Conservation (phyloP, 345 rosid species). For the Syzygium aqueum region DNA sequence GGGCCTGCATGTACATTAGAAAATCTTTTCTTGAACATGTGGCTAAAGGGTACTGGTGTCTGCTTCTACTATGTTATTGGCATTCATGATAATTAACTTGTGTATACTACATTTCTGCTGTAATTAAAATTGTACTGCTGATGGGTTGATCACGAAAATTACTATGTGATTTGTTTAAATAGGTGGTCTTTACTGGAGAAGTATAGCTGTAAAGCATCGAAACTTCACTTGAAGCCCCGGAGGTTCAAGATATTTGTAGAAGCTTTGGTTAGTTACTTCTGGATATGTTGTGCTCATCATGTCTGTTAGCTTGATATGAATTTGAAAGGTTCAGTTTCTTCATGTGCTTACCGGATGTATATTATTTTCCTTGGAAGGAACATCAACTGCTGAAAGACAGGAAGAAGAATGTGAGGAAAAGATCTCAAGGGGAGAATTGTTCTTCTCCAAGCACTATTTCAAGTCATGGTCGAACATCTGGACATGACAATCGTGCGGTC, state of each 20-base stretch:
- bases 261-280: conserved; percentile 69
- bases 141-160: background rate
- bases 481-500: conserved; percentile 48
- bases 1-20: background rate
- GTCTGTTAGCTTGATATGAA: background rate
- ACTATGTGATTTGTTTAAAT: conserved; percentile 4
- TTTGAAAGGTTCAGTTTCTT: conserved; percentile 8
- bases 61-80: background rate
- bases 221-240: conserved; percentile 95
- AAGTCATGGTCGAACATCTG: conserved; percentile 58
- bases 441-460: conserved; percentile 49
- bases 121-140: background rate
- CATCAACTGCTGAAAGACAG: conserved; percentile 93
- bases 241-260: conserved; percentile 91
- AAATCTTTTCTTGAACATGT: background rate
- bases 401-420: conserved; percentile 70
- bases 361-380: conserved; percentile 47
- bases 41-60: background rate
- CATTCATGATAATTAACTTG: background rate
- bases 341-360: conserved; percentile 14
- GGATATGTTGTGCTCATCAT: background rate
- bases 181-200: conserved; percentile 99
- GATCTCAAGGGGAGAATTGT: conserved; percentile 63
- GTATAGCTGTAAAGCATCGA: conserved; percentile 97
- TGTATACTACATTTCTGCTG: background rate